A percentile compares a stretch with the other conserved stretches of the same genome.
Conservation (phyloP, 352 stramenopile genomes). For the Phytophthora pini region DNA sequence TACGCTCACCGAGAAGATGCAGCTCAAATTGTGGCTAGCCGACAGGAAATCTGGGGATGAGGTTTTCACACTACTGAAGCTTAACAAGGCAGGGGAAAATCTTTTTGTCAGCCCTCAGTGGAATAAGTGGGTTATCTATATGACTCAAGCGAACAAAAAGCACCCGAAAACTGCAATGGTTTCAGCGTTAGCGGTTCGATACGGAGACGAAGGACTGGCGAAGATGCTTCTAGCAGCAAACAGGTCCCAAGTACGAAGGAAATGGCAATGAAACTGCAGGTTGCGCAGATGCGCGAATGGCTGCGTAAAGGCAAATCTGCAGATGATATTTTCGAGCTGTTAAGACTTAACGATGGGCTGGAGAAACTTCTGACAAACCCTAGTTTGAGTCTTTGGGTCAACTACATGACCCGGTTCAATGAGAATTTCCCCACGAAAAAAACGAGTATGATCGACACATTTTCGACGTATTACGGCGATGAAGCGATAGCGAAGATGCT, state of each 20-base stretch:
- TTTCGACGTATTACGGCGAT: background rate
- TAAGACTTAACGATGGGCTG: constrained; percentile 2
- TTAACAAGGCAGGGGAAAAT: background rate
- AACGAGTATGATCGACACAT: background rate
- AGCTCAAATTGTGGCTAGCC: too few species aligned
- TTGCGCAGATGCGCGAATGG: background rate
- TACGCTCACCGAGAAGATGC: too few species aligned
- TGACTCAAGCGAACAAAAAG: background rate
- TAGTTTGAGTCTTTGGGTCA: background rate
- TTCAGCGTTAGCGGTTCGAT: background rate
- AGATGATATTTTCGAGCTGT: constrained; percentile 1
- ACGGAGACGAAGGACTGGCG: constrained; percentile 1
- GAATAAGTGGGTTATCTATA: background rate
- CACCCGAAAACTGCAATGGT: constrained; percentile 1
- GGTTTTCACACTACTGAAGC: background rate
- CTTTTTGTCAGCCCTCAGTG: background rate
- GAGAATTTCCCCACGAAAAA: background rate
- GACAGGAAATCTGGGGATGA: background rate
- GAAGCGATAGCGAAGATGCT: constrained; percentile 3
- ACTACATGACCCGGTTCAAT: constrained; percentile 1
- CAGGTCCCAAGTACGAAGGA: background rate
- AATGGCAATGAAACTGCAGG: background rate
- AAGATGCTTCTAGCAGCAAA: constrained; percentile 2
- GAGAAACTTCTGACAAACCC: constrained; percentile 6
- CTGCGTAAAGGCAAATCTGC: background rate